Percentiles rank a stretch among this genome's conserved stretches.
phyloP scores from a whole-genome alignment of 345 rosid species.

The Camelina neglecta region DNA sequence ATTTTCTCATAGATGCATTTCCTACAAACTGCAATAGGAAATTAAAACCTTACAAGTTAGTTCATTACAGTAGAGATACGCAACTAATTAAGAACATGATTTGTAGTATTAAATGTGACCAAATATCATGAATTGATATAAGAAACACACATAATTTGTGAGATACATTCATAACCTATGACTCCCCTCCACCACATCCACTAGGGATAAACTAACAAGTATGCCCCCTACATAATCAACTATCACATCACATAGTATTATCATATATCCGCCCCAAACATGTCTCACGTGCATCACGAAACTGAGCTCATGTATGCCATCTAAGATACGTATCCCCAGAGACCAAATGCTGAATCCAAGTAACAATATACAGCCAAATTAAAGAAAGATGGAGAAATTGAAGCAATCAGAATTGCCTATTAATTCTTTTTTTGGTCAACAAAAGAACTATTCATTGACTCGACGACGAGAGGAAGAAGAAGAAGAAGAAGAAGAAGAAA shows the following conservation, averaged over 20 bases:
- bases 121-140: not conserved
- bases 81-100: conserved; percentile 1
- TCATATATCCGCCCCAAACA: no score
- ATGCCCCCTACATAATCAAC: no score
- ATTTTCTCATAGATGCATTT: conserved; percentile 77
- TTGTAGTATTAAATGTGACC: not conserved
- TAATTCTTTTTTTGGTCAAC: conserved; percentile 2
- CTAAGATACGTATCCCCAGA: no score
- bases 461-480: not conserved
- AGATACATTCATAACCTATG: no score
- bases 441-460: not conserved
- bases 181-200: no score
- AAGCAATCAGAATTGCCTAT: not conserved
- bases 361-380: not conserved
- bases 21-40: conserved; percentile 69
- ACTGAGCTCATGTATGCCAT: no score
- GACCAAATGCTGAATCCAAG: conserved; percentile 5
- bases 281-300: no score
- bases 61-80: not conserved
- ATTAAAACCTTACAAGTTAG: not conserved
- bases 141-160: not conserved
- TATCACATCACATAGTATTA: no score
- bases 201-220: no score
- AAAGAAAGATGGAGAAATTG: not conserved
- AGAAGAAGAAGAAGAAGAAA: not conserved